Base-by-base conservation (phyloP, 495 filamentous ascomycete species). In the Neurospora sp. region DNA sequence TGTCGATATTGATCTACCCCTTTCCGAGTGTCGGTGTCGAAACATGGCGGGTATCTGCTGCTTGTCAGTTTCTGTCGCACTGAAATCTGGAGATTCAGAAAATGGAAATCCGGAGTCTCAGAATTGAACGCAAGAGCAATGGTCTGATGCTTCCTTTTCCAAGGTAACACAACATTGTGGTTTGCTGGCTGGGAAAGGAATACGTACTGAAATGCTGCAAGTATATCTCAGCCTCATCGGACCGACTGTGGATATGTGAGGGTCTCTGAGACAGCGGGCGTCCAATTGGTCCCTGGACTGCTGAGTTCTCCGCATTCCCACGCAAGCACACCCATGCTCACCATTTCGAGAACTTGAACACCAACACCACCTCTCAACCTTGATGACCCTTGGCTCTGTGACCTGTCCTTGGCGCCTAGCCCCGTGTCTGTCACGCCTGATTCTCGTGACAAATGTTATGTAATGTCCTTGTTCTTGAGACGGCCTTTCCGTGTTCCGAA, bases 141-240 rank as follows among this genome's bases (percentile, higher is more conserved):
- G 54, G 54, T 35, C 54, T 66, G 54, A 35, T 66, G 54, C 27
- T 18, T 35, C 14, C 14, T 35, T 27, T 66, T 66, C 54, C 54
- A 66, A 59, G 27, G 54, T 66, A 66, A 66, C 27, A 35, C 54
- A 8, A 12, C 46, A 54, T 54, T 4, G 46, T 54, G 46, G 20
- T 54, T 54, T 54, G 18, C 10, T 54, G 46, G 10, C 46, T 27
- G 46, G 42, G n/a, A 23, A 20, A 6, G 20, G 46, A 23, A 14
- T 54, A 27, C 20, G 46, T 27, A 54, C 46, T 27, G 20, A 1
- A 54, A 54, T 54, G 54, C 54, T 62, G 54, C 4, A 62, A 62
- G 54, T 31, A 35, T 35, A 66, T 66, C 14, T 35, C 72, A 81
- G 79, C 79, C 79, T 81, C 72, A 74, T 81, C 79, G 79, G 79